These are phyloP conservation scores for Fremontodendron californicum DNA, from an alignment of 345 rosid species.

Conservation along the genomic window DNA sequence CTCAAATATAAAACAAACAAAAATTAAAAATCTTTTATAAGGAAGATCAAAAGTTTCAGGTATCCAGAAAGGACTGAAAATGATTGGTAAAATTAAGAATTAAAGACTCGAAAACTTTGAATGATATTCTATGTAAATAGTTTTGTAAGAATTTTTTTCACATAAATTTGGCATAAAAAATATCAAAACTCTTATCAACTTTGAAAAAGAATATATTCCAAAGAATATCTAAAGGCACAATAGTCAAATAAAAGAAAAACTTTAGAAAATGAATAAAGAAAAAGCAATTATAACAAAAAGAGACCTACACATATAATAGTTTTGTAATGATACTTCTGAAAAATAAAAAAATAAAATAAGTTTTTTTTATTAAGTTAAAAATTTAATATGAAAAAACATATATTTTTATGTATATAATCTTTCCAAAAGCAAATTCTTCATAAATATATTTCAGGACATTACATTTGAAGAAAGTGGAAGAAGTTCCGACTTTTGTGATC, in stretches of 20 bases:
- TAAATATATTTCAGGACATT: neutral
- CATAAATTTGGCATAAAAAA: neutral
- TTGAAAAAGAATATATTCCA: neutral
- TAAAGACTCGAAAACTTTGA: neutral
- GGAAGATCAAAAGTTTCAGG: neutral
- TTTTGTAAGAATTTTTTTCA: neutral
- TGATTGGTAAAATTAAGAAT: neutral
- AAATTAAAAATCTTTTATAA: neutral
- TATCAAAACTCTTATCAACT: neutral
- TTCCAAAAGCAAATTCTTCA: neutral
- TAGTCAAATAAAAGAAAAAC: neutral
- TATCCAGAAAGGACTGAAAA: neutral
- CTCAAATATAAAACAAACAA: no score
- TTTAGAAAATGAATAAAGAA: neutral
- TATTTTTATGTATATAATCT: no score
- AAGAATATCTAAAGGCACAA: neutral
- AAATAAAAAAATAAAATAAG: no score
- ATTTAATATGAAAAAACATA: no score
- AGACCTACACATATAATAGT: no score
- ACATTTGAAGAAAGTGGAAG: neutral
- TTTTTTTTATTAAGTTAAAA: no score
- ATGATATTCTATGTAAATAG: neutral
- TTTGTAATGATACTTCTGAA: no score
- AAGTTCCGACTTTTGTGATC: neutral
- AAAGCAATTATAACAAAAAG: neutral